Evolutionary conservation across 495 filamentous ascomycete genomes (phyloP).

Genomic region (Lineolata rhizophorae): DNA sequence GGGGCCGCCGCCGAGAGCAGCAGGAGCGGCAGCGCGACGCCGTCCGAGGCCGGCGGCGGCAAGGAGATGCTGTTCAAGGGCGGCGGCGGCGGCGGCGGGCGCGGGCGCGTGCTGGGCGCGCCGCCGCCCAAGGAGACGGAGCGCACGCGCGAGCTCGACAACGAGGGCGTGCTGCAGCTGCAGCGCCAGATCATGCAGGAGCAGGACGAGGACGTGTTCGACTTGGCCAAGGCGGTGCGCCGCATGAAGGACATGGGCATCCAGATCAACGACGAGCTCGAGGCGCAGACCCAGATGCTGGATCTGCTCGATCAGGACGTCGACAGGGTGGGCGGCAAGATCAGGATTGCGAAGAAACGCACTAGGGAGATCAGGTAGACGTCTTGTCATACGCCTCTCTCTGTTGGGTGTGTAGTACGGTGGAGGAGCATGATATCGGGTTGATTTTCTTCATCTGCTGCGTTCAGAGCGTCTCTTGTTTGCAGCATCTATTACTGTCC

Average conservation of each 20-base stretch:
- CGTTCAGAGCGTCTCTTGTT: too few species aligned
- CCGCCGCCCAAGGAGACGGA: slow-evolving; percentile 58
- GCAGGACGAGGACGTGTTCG: slow-evolving; percentile 64
- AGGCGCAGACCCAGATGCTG: slow-evolving; percentile 65
- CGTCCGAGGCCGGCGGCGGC: slow-evolving; percentile 19
- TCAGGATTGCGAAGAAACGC: slow-evolving; percentile 62
- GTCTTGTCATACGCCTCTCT: neutral
- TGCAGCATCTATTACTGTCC: too few species aligned
- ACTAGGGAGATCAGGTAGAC: slow-evolving; percentile 47
- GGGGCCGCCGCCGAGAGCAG: slow-evolving; percentile 5
- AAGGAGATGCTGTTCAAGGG: slow-evolving; percentile 31
- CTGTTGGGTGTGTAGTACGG: neutral
- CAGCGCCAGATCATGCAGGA: slow-evolving; percentile 65
- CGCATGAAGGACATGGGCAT: slow-evolving; percentile 72
- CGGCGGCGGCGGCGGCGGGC: slow-evolving; percentile 7
- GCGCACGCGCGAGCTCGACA: slow-evolving; percentile 72
- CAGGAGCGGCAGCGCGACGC: slow-evolving; percentile 23
- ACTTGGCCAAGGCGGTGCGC: slow-evolving; percentile 51
- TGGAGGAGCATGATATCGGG: too few species aligned
- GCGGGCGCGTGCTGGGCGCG: slow-evolving; percentile 49
- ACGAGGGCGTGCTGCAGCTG: slow-evolving; percentile 67
- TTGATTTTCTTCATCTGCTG: too few species aligned
- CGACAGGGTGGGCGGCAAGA: slow-evolving; percentile 50
- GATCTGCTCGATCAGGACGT: slow-evolving; percentile 53
- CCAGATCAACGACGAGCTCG: slow-evolving; percentile 67